Evolutionary conservation across 2,329 filamentous ascomycete species (phyloP).

Genomic region (Sporothrix inflata): DNA sequence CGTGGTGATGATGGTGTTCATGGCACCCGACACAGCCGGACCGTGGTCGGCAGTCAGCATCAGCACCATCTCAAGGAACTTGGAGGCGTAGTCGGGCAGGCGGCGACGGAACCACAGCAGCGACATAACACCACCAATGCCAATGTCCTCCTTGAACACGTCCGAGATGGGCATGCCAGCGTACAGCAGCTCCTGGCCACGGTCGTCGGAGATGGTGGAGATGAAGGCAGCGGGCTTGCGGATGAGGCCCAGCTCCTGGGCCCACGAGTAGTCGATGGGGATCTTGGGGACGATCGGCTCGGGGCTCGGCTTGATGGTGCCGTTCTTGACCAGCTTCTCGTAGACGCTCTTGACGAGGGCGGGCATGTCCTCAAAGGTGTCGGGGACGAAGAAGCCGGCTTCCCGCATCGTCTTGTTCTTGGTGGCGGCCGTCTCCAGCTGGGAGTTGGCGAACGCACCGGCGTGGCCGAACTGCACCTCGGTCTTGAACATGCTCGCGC

Average conservation of each 20-base stretch:
- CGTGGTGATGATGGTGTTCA: constrained; percentile 99
- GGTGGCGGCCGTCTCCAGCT: constrained; percentile 92
- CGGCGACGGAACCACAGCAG: constrained; percentile 99
- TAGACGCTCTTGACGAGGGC: constrained; percentile 77
- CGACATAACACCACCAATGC: constrained; percentile 99
- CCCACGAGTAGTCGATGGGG: constrained; percentile 99
- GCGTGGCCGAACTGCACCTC: constrained; percentile 99
- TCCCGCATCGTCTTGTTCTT: constrained; percentile 99
- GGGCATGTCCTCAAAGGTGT: constrained; percentile 97
- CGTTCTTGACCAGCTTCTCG: constrained; percentile 81
- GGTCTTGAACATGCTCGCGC: constrained; percentile 99
- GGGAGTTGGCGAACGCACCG: constrained; percentile 97
- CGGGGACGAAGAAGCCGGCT: constrained; percentile 89
- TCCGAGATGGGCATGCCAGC: constrained; percentile 99
- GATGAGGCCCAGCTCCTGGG: constrained; percentile 98
- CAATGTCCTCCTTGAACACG: constrained; percentile 98
- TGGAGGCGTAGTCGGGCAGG: constrained; percentile 92
- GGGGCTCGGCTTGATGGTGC: constrained; percentile 79
- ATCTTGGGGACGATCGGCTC: constrained; percentile 98
- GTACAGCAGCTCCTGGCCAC: constrained; percentile 98
- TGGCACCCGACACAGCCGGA: constrained; percentile 97
- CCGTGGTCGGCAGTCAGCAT: constrained; percentile 99
- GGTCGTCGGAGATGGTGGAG: constrained; percentile 99
- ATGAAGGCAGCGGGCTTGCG: constrained; percentile 99
- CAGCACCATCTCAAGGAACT: constrained; percentile 99